Percentiles rank a stretch among this genome's conserved stretches.
phyloP scores from a whole-genome alignment of 148 eudicot species.

The Fagopyrum homotropicum region DNA sequence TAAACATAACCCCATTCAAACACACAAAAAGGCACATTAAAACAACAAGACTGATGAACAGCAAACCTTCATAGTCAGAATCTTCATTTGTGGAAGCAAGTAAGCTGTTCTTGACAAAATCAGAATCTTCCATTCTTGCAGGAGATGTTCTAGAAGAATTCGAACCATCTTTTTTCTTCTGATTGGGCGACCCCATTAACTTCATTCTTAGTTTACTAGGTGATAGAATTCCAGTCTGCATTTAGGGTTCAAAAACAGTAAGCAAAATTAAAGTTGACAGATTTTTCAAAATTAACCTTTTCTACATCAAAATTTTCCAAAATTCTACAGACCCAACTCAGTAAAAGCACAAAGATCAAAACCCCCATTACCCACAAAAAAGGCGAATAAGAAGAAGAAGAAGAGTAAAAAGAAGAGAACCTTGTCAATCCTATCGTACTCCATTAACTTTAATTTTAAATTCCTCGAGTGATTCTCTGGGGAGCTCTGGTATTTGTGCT shows the following conservation, averaged over 20 bases:
- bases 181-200: conserved; percentile 56
- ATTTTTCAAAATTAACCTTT: neutral
- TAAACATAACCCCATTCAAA: neutral
- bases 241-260: neutral
- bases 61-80: conserved; percentile 47
- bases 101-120: conserved; percentile 57
- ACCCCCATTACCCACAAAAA: neutral
- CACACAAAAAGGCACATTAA: neutral
- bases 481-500: neutral
- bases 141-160: conserved; percentile 88
- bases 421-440: conserved; percentile 85
- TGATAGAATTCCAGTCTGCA: conserved; percentile 66
- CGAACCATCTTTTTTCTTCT: conserved; percentile 70
- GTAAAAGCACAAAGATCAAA: conserved; percentile 5
- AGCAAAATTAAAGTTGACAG: neutral
- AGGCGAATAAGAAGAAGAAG: neutral
- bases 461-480: neutral
- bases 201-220: conserved; percentile 94
- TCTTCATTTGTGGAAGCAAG: conserved; percentile 27
- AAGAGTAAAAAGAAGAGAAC: conserved; percentile 7
- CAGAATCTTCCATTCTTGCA: conserved; percentile 50
- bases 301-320: neutral
- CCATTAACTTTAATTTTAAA: conserved; percentile 36
- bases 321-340: conserved; percentile 20
- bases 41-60: neutral